Evolutionary conservation across 148 eudicot genomes (phyloP).

Genomic region (Rhododendron ferrugineum): DNA sequence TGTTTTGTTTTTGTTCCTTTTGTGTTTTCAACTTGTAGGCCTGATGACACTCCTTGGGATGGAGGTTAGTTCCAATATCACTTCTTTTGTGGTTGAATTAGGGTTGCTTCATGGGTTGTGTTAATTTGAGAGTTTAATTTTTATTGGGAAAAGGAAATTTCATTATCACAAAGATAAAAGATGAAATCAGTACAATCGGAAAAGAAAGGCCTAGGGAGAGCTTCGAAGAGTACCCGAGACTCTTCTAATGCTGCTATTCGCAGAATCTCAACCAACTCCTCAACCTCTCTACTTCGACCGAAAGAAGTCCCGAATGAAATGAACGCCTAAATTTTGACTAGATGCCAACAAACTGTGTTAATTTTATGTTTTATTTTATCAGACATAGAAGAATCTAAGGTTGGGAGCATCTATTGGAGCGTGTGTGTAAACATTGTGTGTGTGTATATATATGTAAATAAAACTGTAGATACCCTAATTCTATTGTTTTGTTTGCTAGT

Average conservation of each 20-base stretch:
- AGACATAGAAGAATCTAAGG: neutral
- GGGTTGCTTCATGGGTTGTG: neutral
- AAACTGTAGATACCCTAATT: neutral
- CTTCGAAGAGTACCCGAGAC: neutral
- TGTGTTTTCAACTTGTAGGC: conserved; percentile 23
- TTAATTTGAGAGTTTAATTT: neutral
- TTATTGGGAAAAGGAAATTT: neutral
- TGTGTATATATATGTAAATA: neutral
- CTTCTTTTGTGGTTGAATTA: neutral
- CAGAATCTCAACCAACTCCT: neutral
- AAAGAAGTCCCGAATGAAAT: no score
- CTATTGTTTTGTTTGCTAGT: neutral
- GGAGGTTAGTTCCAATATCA: conserved; percentile 30
- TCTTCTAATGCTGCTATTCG: neutral
- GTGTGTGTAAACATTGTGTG: neutral
- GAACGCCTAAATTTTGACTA: neutral
- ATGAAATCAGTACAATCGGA: neutral
- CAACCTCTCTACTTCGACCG: neutral
- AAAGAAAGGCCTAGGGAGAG: neutral
- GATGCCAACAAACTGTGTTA: neutral
- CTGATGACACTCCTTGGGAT: conserved; percentile 49
- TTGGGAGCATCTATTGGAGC: neutral
- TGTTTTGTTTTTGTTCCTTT: neutral
- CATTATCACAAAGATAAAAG: neutral
- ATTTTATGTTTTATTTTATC: no score